A percentile compares a stretch with the other conserved stretches of the same genome.
These are phyloP conservation scores for Pluteus cervinus DNA, from an alignment of 768 basidiomycete genomes.

Conservation along the genomic window DNA sequence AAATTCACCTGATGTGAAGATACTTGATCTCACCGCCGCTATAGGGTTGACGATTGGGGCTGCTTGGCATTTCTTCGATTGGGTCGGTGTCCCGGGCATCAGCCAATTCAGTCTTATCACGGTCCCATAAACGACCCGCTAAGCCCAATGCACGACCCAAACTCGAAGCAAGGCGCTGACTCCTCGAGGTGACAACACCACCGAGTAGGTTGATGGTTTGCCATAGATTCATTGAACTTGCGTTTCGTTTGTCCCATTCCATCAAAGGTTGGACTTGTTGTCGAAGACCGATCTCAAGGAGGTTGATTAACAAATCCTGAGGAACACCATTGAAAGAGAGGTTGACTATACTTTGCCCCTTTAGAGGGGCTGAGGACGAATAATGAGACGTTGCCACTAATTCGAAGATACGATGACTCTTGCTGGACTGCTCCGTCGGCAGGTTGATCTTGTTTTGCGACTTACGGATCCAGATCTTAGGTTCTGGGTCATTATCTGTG, in stretches of 20 bases:
- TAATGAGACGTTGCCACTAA: slow-evolving; percentile 46
- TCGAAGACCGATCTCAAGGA: slow-evolving; percentile 46
- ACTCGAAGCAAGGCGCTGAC: slow-evolving; percentile 39
- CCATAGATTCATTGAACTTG: slow-evolving; percentile 49
- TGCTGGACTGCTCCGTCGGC: too few relatives aligned
- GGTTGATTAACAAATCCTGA: slow-evolving; percentile 30
- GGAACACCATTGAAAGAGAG: slow-evolving; percentile 55
- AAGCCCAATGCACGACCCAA: slow-evolving; percentile 58
- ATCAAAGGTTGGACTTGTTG: slow-evolving; percentile 44
- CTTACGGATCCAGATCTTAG: slow-evolving; percentile 54
- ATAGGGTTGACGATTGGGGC: too few relatives aligned
- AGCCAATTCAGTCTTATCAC: slow-evolving; percentile 27
- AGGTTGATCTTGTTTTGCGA: slow-evolving; percentile 61
- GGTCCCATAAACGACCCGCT: slow-evolving; percentile 28
- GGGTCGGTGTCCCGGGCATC: slow-evolving; percentile 18
- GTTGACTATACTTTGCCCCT: slow-evolving; percentile 54
- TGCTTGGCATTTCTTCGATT: slow-evolving; percentile 14
- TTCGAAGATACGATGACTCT: slow-evolving; percentile 62
- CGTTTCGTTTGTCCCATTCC: slow-evolving; percentile 46
- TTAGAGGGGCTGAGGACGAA: slow-evolving; percentile 34
- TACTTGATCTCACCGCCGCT: slow-evolving; percentile 29
- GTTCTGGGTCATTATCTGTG: slow-evolving; percentile 28
- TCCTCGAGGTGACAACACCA: slow-evolving; percentile 33
- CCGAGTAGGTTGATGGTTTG: slow-evolving; percentile 43
- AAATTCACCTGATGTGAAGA: neutral